These are phyloP conservation scores for Fusarium sulawesiense DNA, from an alignment of 2,329 filamentous ascomycete genomes.

Conservation along the genomic window DNA sequence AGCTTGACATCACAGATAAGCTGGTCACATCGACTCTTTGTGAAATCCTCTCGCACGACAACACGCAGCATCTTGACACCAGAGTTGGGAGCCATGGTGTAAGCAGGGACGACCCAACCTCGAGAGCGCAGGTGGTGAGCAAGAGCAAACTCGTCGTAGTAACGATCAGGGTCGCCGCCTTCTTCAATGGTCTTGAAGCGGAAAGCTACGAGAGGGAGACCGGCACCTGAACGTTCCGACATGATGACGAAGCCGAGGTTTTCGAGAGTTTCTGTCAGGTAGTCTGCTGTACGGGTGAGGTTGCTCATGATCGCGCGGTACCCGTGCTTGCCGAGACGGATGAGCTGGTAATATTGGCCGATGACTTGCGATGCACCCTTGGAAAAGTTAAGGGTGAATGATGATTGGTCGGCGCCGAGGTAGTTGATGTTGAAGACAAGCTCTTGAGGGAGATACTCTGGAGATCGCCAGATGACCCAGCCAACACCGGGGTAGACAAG, in stretches of 20 bases:
- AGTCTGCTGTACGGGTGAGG: slow-evolving; percentile 88
- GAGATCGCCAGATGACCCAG: slow-evolving; percentile 89
- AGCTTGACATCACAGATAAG: slow-evolving; percentile 83
- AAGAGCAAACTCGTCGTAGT: slow-evolving; percentile 80
- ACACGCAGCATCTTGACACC: slow-evolving; percentile 91
- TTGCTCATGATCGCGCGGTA: slow-evolving; percentile 96
- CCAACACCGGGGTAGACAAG: slow-evolving; percentile 90
- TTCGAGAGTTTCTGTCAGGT: slow-evolving; percentile 79
- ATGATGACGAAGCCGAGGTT: slow-evolving; percentile 87
- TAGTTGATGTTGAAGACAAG: slow-evolving; percentile 99
- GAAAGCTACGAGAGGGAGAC: slow-evolving; percentile 91
- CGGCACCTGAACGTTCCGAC: slow-evolving; percentile 80
- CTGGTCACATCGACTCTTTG: slow-evolving; percentile 80
- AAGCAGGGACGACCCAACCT: slow-evolving; percentile 94
- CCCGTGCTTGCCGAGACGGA: slow-evolving; percentile 90
- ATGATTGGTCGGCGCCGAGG: slow-evolving; percentile 92
- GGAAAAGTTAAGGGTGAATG: slow-evolving; percentile 97
- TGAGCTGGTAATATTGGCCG: slow-evolving; percentile 97
- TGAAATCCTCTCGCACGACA: slow-evolving; percentile 94
- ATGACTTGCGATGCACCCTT: slow-evolving; percentile 96
- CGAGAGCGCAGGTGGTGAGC: slow-evolving; percentile 88
- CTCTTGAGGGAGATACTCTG: slow-evolving; percentile 86
- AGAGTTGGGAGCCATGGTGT: slow-evolving; percentile 95
- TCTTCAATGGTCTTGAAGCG: slow-evolving; percentile 72
- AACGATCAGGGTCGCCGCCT: slow-evolving; percentile 61